These are phyloP conservation scores for Glycine soja DNA, from an alignment of 306 rosid species.

Conservation along the genomic window DNA sequence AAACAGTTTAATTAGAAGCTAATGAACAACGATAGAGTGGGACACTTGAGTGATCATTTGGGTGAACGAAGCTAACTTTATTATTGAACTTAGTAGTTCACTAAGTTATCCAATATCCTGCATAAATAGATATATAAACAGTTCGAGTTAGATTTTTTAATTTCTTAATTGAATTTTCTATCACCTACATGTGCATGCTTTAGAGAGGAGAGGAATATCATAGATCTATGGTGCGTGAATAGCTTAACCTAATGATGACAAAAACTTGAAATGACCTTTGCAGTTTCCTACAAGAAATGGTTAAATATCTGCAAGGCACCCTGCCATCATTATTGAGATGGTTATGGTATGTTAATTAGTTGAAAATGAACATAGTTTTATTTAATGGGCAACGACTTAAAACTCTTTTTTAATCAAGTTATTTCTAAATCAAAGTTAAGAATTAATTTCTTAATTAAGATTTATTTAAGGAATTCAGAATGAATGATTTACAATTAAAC, in stretches of 20 bases:
- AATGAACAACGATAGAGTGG: too few relatives aligned
- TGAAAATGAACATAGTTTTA: background rate
- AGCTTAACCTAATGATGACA: background rate
- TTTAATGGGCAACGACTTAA: background rate
- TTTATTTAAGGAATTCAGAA: too few relatives aligned
- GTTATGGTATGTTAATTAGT: background rate
- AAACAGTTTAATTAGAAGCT: too few relatives aligned
- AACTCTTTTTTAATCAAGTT: too few relatives aligned
- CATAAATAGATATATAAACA: background rate
- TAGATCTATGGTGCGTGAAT: background rate
- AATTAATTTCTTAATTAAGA: too few relatives aligned
- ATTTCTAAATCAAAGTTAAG: too few relatives aligned
- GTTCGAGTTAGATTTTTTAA: background rate
- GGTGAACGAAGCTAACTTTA: slow-evolving; percentile 34
- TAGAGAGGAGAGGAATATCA: background rate
- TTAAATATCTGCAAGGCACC: slow-evolving; percentile 11
- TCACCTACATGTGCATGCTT: too few relatives aligned
- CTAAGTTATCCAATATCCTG: slow-evolving; percentile 38
- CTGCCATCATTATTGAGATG: background rate
- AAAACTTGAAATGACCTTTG: slow-evolving; percentile 32
- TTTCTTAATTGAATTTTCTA: slow-evolving; percentile 1
- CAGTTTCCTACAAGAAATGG: slow-evolving; percentile 47
- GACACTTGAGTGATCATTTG: background rate
- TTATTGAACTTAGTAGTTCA: slow-evolving; percentile 26
- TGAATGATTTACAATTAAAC: too few relatives aligned